Base-by-base conservation (phyloP, 2,329 filamentous ascomycete species). In the Thielaviopsis punctulata region DNA sequence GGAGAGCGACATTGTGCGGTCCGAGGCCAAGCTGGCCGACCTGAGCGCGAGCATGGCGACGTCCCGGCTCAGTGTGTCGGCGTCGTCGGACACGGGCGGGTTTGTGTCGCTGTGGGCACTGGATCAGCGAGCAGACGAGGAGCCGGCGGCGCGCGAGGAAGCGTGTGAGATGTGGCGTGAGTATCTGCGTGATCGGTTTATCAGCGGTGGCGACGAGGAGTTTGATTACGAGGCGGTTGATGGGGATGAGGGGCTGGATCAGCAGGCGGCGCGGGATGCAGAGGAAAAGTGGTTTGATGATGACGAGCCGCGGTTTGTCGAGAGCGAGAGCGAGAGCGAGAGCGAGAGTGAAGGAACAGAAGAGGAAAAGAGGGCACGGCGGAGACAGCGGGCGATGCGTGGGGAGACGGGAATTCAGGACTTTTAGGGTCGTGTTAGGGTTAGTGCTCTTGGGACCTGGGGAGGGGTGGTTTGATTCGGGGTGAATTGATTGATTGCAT, bases 251-350 rank as follows among this genome's bases (percentile, higher is more conserved):
- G 79, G 80, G 19, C 81, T 79, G 52, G 86, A 94, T 62, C 33
- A 47, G 9, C 48, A 52, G 44, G 73, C 61, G 70, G 77, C 68
- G 56, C 66, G 71, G n/a, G 79, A 82, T 50, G 69, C 69, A 13
- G 74, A 90, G 64, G 86, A 94, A 36, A 73, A 73, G 19, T 94
- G 85, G 69, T 89, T 93, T 61, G 85, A 88, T 21, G 79, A 80
- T 5, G 83, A 94, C 68, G 81, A 85, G 59, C 82, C 84, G 0
- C 72, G 72, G 47, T 86, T 82, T 75, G 69, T 75, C 13, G 30
- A 36, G 7, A 15, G 13, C 3, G 30, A 36, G 30, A 15, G 30
- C 4, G 30, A 36, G 30, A 15, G 30, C 7, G 13, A 36, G 30
- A 36, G 10, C 13, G n/a, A 36, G 30, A 36, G 12, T 15, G 30